phyloP scores from a whole-genome alignment of 768 basidiomycete species.

The Gyrodon lividus region DNA sequence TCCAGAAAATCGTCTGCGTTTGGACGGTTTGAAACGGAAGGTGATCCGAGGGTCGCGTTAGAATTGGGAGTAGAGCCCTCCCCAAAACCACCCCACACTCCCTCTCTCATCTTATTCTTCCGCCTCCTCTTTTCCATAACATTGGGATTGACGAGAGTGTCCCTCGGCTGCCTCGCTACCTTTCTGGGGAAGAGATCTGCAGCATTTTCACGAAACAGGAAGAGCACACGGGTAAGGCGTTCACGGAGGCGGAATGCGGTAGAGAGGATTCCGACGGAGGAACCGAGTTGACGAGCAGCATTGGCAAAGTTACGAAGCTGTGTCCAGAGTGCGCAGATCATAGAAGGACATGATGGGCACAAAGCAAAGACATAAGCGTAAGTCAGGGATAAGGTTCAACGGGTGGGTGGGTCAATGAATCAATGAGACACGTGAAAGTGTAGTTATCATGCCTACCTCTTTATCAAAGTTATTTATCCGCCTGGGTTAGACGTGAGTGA shows the following conservation, averaged over 20 bases:
- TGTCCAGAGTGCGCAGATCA: neutral
- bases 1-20: conserved; percentile 57
- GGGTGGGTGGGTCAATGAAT: neutral
- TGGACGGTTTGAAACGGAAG: conserved; percentile 47
- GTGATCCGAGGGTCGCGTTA: conserved; percentile 6
- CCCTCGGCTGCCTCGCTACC: conserved; percentile 45
- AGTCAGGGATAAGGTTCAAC: neutral
- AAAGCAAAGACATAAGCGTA: neutral
- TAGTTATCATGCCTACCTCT: conserved; percentile 42
- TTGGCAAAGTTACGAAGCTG: conserved; percentile 77
- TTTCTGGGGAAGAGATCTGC: conserved; percentile 76
- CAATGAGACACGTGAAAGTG: neutral
- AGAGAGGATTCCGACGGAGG: conserved; percentile 73
- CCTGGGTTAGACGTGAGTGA: conserved; percentile 32
- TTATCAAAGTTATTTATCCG: conserved; percentile 62
- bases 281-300: conserved; percentile 72
- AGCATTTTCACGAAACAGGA: conserved; percentile 73
- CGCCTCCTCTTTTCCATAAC: conserved; percentile 18
- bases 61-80: conserved; percentile 23
- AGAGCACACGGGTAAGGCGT: conserved; percentile 64
- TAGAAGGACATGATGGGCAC: neutral
- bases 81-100: neutral
- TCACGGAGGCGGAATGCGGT: conserved; percentile 71
- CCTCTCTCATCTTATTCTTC: conserved; percentile 24
- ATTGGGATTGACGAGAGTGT: conserved; percentile 32